A percentile compares a stretch with the other conserved stretches of the same genome.
phyloP scores from a whole-genome alignment of 306 rosid species.

The Pachyrhizus erosus region DNA sequence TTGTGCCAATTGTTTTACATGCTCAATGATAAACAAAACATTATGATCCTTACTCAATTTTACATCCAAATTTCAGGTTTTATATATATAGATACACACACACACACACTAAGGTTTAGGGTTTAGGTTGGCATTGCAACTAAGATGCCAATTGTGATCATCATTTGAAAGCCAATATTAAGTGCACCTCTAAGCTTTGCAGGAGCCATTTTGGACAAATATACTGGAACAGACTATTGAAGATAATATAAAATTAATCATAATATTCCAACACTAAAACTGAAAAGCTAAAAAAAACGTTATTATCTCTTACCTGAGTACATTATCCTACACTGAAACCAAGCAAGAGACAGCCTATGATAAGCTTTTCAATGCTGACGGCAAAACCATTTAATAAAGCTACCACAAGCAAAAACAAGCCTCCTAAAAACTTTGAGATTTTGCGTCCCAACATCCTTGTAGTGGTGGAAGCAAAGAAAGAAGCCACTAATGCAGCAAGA shows the following conservation, averaged over 20 bases:
- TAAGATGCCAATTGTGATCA: constrained; percentile 52
- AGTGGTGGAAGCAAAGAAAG: constrained; percentile 46
- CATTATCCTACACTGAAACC: constrained; percentile 48
- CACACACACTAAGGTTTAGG: too few relatives aligned
- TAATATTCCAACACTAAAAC: too few relatives aligned
- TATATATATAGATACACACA: too few relatives aligned
- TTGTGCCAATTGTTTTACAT: too few relatives aligned
- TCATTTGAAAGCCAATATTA: constrained; percentile 47
- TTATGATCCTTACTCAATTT: too few relatives aligned
- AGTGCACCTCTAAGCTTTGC: constrained; percentile 46
- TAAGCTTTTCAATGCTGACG: constrained; percentile 31
- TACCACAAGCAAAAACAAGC: constrained; percentile 43
- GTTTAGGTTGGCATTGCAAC: too few relatives aligned
- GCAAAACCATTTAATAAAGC: constrained; percentile 45
- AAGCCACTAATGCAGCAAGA: constrained; percentile 44
- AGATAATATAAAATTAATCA: not conserved
- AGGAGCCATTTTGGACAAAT: constrained; percentile 50
- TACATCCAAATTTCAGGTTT: too few relatives aligned
- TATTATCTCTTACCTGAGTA: constrained; percentile 30
- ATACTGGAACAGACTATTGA: constrained; percentile 38
- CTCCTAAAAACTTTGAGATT: constrained; percentile 41
- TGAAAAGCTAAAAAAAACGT: too few relatives aligned
- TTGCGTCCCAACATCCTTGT: constrained; percentile 43
- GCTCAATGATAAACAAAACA: too few relatives aligned
- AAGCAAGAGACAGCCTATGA: constrained; percentile 47